Conservation (phyloP, 352 stramenopile species). For the Pythium diclinum region DNA sequence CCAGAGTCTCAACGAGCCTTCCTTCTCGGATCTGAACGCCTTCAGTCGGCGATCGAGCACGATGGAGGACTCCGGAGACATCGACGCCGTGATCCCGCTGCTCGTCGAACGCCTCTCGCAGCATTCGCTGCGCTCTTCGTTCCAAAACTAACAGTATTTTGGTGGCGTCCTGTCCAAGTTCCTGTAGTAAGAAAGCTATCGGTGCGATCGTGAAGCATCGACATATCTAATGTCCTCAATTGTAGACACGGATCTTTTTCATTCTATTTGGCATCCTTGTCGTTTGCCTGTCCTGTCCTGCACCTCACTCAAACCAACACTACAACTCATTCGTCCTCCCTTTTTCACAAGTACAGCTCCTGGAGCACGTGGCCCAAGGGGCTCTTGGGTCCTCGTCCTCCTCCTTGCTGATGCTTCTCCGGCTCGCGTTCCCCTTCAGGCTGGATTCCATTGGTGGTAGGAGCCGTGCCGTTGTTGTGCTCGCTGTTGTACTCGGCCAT, state of each 20-base stretch:
- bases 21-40: slow-evolving; percentile 1
- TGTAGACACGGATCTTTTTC: neutral
- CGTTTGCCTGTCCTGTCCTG: neutral
- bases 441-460: slow-evolving; percentile 1
- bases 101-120: slow-evolving; percentile 34
- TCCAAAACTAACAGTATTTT: slow-evolving; percentile 15
- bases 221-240: neutral
- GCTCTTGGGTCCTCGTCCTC: neutral
- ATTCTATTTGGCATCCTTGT: neutral
- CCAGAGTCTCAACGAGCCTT: slow-evolving; percentile 7
- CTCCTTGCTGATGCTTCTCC: slow-evolving; percentile 1
- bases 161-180: neutral
- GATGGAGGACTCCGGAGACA: slow-evolving; percentile 25
- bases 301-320: neutral
- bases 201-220: neutral
- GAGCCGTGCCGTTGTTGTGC: neutral
- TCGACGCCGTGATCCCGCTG: slow-evolving; percentile 28
- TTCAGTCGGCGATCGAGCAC: slow-evolving; percentile 3
- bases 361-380: slow-evolving; percentile 19
- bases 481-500: slow-evolving; percentile 53
- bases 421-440: slow-evolving; percentile 20
- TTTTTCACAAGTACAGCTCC: slow-evolving; percentile 27
- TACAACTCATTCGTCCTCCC: neutral
- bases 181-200: slow-evolving; percentile 7
- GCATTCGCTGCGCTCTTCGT: slow-evolving; percentile 24